Conservation (phyloP, 139 green algal species). For the Penium margaritaceum region DNA sequence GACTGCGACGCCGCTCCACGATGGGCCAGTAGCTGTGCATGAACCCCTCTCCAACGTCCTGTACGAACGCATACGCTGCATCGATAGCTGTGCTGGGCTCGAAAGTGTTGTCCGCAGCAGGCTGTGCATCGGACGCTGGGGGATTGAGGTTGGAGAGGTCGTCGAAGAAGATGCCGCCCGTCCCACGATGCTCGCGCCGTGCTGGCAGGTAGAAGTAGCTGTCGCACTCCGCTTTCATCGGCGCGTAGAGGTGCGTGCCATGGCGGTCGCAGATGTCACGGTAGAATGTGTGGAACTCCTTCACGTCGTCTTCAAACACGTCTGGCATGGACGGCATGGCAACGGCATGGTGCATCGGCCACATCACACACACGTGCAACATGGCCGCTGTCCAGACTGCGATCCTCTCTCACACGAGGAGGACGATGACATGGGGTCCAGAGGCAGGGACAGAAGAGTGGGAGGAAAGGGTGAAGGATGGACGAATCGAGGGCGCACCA, state of each 20-base stretch:
- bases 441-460: too few relatives aligned
- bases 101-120: not conserved
- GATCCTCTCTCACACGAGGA: too few relatives aligned
- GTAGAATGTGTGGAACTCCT: constrained; percentile 67
- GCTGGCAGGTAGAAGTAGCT: constrained; percentile 94
- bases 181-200: constrained; percentile 81
- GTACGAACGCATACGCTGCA: constrained; percentile 53
- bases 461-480: too few relatives aligned
- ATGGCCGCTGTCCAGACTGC: too few relatives aligned
- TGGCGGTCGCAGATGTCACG: constrained; percentile 67
- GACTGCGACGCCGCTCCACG: constrained; percentile 42
- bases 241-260: constrained; percentile 62
- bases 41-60: constrained; percentile 44
- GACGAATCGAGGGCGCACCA: too few relatives aligned
- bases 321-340: too few relatives aligned
- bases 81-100: not conserved
- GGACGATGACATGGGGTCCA: too few relatives aligned
- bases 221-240: constrained; percentile 88
- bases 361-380: too few relatives aligned
- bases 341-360: too few relatives aligned
- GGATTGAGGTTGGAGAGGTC: constrained; percentile 56
- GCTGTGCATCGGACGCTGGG: not conserved
- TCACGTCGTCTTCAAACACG: constrained; percentile 58
- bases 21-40: constrained; percentile 56
- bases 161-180: constrained; percentile 96